A percentile compares a stretch with the other conserved stretches of the same genome.
These are phyloP conservation scores for Lotmaria passim DNA, from an alignment of 208 protist genomes.

Conservation along the genomic window DNA sequence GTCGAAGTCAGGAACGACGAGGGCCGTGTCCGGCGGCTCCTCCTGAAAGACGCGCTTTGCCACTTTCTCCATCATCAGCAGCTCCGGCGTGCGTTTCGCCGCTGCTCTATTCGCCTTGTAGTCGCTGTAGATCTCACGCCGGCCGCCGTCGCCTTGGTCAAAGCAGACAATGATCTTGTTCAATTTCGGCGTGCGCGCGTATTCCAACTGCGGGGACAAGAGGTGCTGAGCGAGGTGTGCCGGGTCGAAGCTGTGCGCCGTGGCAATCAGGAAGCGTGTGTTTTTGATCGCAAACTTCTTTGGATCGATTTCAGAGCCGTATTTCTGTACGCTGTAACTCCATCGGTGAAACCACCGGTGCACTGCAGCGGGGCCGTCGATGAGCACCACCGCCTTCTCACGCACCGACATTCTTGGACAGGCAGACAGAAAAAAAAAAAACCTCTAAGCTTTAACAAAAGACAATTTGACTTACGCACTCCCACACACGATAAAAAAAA, in stretches of 20 bases:
- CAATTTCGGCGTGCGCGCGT: slow-evolving; percentile 84
- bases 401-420: slow-evolving; percentile 63
- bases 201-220: slow-evolving; percentile 88
- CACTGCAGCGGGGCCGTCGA: slow-evolving; percentile 85
- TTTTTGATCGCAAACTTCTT: slow-evolving; percentile 87
- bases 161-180: slow-evolving; percentile 91
- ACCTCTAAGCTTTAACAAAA: slow-evolving; percentile 10
- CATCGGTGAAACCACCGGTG: slow-evolving; percentile 92
- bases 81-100: slow-evolving; percentile 49
- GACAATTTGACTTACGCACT: background rate
- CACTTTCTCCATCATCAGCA: slow-evolving; percentile 80
- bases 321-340: slow-evolving; percentile 64
- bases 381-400: slow-evolving; percentile 75
- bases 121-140: slow-evolving; percentile 67
- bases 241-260: slow-evolving; percentile 89
- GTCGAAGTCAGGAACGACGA: slow-evolving; percentile 81
- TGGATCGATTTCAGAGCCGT: slow-evolving; percentile 55
- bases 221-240: slow-evolving; percentile 81
- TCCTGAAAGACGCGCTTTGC: slow-evolving; percentile 80
- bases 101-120: slow-evolving; percentile 80
- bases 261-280: slow-evolving; percentile 74
- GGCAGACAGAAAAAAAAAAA: slow-evolving; percentile 7
- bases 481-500: background rate
- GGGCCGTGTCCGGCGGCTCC: slow-evolving; percentile 67
- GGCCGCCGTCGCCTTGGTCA: slow-evolving; percentile 90